These are phyloP conservation scores for Zarea fungicola DNA, from an alignment of 2,329 filamentous ascomycete genomes.

Conservation along the genomic window DNA sequence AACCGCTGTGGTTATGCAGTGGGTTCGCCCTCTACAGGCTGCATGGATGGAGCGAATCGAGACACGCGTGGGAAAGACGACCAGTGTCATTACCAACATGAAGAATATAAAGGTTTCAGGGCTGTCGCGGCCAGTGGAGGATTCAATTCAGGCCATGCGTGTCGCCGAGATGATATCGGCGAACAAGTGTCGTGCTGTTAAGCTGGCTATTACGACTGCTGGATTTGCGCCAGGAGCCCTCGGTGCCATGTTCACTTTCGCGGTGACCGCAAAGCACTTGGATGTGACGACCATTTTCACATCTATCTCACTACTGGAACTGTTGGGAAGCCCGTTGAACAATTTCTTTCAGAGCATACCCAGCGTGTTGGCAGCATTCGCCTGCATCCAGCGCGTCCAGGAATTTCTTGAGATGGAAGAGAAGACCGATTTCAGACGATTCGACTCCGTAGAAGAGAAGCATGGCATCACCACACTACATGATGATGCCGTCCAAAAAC, in stretches of 20 bases:
- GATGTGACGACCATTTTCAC: slow-evolving; percentile 27
- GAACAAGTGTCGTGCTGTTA: slow-evolving; percentile 22
- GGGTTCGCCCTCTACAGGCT: slow-evolving; percentile 22
- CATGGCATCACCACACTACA: too few species aligned
- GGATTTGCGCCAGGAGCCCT: slow-evolving; percentile 31
- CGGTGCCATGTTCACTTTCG: slow-evolving; percentile 29
- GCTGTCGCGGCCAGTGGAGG: slow-evolving; percentile 20
- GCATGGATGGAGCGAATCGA: slow-evolving; percentile 33
- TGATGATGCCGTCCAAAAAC: too few species aligned
- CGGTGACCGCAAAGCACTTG: slow-evolving; percentile 21
- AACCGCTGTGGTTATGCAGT: slow-evolving; percentile 13
- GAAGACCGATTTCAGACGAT: slow-evolving; percentile 12
- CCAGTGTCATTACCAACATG: slow-evolving; percentile 27
- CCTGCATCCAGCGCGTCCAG: slow-evolving; percentile 11
- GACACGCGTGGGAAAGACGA: slow-evolving; percentile 27
- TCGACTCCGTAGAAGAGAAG: neutral
- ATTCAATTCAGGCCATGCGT: slow-evolving; percentile 20
- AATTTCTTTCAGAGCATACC: slow-evolving; percentile 11
- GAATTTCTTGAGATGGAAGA: slow-evolving; percentile 10
- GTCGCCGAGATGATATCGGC: slow-evolving; percentile 25
- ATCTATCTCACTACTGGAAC: slow-evolving; percentile 11
- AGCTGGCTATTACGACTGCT: slow-evolving; percentile 21
- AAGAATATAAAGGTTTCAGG: slow-evolving; percentile 29
- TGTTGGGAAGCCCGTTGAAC: slow-evolving; percentile 12
- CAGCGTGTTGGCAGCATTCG: neutral